These are phyloP conservation scores for Monosporozyma yasuniensis DNA, from an alignment of 805 yeast species.

Conservation along the genomic window DNA sequence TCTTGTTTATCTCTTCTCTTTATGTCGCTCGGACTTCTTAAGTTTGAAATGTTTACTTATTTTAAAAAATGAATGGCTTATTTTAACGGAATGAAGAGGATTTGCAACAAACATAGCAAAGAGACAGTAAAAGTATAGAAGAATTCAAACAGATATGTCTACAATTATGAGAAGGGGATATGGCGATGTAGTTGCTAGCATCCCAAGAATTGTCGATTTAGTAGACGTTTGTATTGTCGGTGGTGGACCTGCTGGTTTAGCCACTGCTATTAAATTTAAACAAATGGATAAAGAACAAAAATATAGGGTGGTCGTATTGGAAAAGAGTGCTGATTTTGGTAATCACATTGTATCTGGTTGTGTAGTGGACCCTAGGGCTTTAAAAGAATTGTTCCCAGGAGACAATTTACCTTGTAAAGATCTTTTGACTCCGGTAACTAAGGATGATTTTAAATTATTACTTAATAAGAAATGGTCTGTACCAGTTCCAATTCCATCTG, in stretches of 20 bases:
- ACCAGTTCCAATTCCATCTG: constrained; percentile 90
- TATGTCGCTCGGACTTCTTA: not conserved
- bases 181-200: not conserved
- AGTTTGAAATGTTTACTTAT: not conserved
- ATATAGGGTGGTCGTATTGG: constrained; percentile 78
- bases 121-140: not conserved
- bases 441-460: constrained; percentile 65
- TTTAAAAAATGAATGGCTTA: not conserved
- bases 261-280: constrained; percentile 84
- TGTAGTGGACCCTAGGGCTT: constrained; percentile 81
- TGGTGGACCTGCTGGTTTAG: constrained; percentile 95
- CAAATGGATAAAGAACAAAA: constrained; percentile 73
- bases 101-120: not conserved
- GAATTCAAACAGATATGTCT: not conserved
- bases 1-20: not conserved
- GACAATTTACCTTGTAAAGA: constrained; percentile 71
- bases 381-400: constrained; percentile 67
- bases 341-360: constrained; percentile 91
- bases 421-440: constrained; percentile 61
- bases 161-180: not conserved
- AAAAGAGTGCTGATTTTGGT: constrained; percentile 90
- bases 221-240: constrained; percentile 96
- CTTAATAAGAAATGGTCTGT: constrained; percentile 45
- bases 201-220: constrained; percentile 62
- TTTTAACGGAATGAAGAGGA: not conserved